These are phyloP conservation scores for Tolypocladium tropicale DNA, from an alignment of 2,329 filamentous ascomycete species.

Conservation along the genomic window DNA sequence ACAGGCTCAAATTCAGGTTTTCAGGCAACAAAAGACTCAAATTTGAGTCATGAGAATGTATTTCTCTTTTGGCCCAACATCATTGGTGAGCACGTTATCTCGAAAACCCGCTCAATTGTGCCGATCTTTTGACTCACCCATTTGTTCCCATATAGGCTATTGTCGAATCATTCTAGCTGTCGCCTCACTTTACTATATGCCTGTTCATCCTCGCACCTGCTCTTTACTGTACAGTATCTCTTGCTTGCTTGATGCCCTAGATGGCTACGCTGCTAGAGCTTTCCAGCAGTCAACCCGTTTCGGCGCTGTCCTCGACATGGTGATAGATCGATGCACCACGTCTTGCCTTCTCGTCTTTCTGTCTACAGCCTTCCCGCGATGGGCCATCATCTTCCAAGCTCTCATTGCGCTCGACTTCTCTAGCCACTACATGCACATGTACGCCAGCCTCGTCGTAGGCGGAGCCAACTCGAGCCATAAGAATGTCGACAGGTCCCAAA, in stretches of 20 bases:
- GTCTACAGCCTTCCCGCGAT: slow-evolving; percentile 86
- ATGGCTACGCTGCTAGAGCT: slow-evolving; percentile 74
- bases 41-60: slow-evolving; percentile 54
- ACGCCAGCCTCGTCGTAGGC: slow-evolving; percentile 81
- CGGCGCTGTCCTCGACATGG: slow-evolving; percentile 96
- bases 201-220: slow-evolving; percentile 92
- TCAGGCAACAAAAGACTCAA: slow-evolving; percentile 22
- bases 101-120: not conserved
- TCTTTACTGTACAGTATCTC: slow-evolving; percentile 85
- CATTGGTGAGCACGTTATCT: slow-evolving; percentile 49
- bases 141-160: slow-evolving; percentile 46
- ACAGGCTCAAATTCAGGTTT: slow-evolving; percentile 34
- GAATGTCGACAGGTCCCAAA: slow-evolving; percentile 79
- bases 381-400: slow-evolving; percentile 88
- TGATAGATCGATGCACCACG: slow-evolving; percentile 97
- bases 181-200: slow-evolving; percentile 97
- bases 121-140: slow-evolving; percentile 6
- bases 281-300: slow-evolving; percentile 91
- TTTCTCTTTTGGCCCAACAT: slow-evolving; percentile 76
- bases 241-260: slow-evolving; percentile 88
- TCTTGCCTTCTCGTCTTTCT: slow-evolving; percentile 91
- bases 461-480: slow-evolving; percentile 79
- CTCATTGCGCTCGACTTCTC: slow-evolving; percentile 88
- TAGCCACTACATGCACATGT: slow-evolving; percentile 99
- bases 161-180: slow-evolving; percentile 70